phyloP scores from a whole-genome alignment of 306 rosid genomes.

The Astragalus glycyphyllos region DNA sequence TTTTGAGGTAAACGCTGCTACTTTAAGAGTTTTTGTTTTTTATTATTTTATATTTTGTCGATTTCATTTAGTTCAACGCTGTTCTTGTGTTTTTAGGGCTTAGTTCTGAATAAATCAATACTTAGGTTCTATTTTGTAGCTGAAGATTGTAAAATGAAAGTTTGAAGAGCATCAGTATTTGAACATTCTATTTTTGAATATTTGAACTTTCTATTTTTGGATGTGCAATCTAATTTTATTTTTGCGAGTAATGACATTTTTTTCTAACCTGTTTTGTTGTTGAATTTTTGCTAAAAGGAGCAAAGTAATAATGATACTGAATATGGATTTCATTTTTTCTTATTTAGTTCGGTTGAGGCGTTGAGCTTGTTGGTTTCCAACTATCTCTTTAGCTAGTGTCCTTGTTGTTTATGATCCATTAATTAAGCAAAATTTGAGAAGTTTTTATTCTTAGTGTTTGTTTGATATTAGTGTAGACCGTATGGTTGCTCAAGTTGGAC shows the following conservation, averaged over 20 bases:
- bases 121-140: conserved; percentile 36
- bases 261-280: not conserved
- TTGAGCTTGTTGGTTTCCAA: conserved; percentile 12
- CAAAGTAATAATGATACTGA: not conserved
- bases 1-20: conserved; percentile 65
- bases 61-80: conserved; percentile 31
- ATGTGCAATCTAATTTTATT: not conserved
- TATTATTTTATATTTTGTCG: not conserved
- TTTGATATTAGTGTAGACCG: conserved; percentile 5
- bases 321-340: conserved; percentile 6
- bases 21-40: not conserved
- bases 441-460: conserved; percentile 19
- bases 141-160: conserved; percentile 36
- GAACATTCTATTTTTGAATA: conserved; percentile 12
- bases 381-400: not conserved
- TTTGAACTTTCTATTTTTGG: conserved; percentile 12
- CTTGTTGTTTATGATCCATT: not conserved
- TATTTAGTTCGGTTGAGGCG: conserved; percentile 1
- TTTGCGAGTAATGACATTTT: not conserved
- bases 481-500: conserved; percentile 27
- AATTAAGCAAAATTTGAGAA: conserved; percentile 29
- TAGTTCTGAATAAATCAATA: conserved; percentile 16
- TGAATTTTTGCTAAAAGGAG: conserved; percentile 15
- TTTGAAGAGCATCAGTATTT: not conserved
- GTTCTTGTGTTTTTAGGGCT: conserved; percentile 44